These are phyloP conservation scores for Psophocarpus tetragonolobus DNA, from an alignment of 306 rosid species.

Conservation along the genomic window DNA sequence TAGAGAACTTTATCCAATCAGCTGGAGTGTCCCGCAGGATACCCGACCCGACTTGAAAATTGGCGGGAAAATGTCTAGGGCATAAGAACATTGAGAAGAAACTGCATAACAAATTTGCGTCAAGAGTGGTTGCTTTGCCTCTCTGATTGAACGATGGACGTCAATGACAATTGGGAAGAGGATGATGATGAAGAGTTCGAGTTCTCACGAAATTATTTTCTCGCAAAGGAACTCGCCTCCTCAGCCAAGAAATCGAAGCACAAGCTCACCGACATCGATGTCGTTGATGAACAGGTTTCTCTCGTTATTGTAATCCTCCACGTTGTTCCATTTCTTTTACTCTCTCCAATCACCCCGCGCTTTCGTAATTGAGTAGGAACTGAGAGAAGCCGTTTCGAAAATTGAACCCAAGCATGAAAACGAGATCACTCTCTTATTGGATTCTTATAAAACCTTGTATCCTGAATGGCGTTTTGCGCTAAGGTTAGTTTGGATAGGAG, in stretches of 20 bases:
- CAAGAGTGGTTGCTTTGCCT: not conserved
- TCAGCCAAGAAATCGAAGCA: conserved; percentile 66
- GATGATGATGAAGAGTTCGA: conserved; percentile 69
- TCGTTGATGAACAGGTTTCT: conserved; percentile 81
- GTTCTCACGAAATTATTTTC: conserved; percentile 84
- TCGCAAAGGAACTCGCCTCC: conserved; percentile 74
- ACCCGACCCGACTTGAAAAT: too few species aligned
- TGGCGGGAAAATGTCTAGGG: conserved; percentile 26
- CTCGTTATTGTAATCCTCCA: not conserved
- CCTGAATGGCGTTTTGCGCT: conserved; percentile 68
- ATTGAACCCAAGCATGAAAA: conserved; percentile 78
- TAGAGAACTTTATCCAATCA: too few species aligned
- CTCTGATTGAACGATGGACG: conserved; percentile 41
- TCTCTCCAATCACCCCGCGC: not conserved
- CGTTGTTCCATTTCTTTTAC: not conserved
- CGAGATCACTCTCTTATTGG: conserved; percentile 52
- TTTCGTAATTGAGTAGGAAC: conserved; percentile 49
- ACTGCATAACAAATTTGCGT: not conserved
- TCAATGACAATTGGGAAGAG: conserved; percentile 32
- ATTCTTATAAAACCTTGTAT: conserved; percentile 56
- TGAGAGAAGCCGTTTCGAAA: conserved; percentile 60
- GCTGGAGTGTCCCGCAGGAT: not conserved
- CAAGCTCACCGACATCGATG: conserved; percentile 67
- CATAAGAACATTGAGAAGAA: not conserved
- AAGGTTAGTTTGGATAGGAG: conserved; percentile 34